Percentiles rank a stretch among this genome's conserved stretches.
phyloP scores from a whole-genome alignment of 139 green algal species.

The Marvania coccoides region DNA sequence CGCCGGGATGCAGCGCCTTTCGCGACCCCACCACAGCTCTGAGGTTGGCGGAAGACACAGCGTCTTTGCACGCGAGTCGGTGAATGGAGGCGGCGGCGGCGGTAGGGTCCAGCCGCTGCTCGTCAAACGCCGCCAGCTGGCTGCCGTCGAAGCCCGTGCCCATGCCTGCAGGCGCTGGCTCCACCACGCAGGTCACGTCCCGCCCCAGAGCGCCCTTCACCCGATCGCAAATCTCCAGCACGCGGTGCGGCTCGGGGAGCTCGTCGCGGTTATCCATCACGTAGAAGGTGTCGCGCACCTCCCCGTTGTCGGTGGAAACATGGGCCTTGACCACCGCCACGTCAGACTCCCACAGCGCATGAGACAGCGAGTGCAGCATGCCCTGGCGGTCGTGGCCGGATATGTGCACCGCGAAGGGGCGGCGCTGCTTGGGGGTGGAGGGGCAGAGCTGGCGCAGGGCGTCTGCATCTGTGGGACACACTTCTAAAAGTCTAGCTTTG shows the following conservation, averaged over 20 bases:
- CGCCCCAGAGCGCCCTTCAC: conserved; percentile 39
- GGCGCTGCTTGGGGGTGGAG: not conserved
- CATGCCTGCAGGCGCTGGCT: not conserved
- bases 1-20: not conserved
- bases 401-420: conserved; percentile 9
- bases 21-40: not conserved
- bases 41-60: not conserved
- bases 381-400: conserved; percentile 37
- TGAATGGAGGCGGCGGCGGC: conserved; percentile 3
- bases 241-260: conserved; percentile 36
- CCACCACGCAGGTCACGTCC: conserved; percentile 18
- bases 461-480: conserved; percentile 7
- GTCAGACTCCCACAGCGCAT: conserved; percentile 55
- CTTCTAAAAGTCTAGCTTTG: conserved; percentile 6
- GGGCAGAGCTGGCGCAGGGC: not conserved
- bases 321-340: conserved; percentile 7
- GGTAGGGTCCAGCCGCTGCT: not conserved
- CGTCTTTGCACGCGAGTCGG: conserved; percentile 1
- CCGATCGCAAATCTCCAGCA: conserved; percentile 38
- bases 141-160: not conserved
- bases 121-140: conserved; percentile 1
- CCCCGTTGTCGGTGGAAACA: conserved; percentile 33
- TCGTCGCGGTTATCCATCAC: conserved; percentile 50
- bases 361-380: conserved; percentile 47
- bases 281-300: conserved; percentile 69